Percentiles rank a stretch among this genome's conserved stretches.
Evolutionary conservation across 2,329 filamentous ascomycete species (phyloP).

Genomic region (Zymoseptoria tritici): DNA sequence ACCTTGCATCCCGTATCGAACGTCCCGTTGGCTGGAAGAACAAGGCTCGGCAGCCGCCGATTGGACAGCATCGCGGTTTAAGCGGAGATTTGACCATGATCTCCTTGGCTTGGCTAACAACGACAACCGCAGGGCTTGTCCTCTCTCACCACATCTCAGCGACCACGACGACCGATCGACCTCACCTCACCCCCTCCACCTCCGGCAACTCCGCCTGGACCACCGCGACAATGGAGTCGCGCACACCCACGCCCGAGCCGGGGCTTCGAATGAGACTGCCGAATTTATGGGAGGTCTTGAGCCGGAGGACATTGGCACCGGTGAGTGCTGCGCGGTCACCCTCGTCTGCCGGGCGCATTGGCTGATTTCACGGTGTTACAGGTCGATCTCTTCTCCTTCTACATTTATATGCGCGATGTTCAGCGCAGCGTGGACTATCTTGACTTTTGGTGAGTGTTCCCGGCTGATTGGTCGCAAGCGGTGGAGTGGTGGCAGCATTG

Average conservation of each 20-base stretch:
- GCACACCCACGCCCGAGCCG: slow-evolving; percentile 25
- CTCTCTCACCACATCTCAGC: neutral
- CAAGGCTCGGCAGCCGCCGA: neutral
- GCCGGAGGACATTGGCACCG: slow-evolving; percentile 84
- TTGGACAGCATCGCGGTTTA: neutral
- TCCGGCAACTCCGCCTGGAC: slow-evolving; percentile 1
- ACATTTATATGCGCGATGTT: slow-evolving; percentile 99
- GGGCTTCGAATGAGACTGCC: slow-evolving; percentile 70
- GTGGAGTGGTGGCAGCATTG: neutral
- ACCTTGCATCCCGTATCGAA: neutral
- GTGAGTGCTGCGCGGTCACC: slow-evolving; percentile 6
- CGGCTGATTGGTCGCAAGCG: neutral
- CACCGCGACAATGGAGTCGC: slow-evolving; percentile 20
- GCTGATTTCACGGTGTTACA: slow-evolving; percentile 3
- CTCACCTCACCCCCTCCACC: neutral
- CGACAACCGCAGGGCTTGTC: neutral
- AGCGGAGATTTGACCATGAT: neutral
- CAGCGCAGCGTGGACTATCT: slow-evolving; percentile 96
- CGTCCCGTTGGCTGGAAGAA: neutral
- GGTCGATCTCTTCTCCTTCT: slow-evolving; percentile 96
- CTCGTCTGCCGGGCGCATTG: neutral
- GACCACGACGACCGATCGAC: slow-evolving; percentile 1
- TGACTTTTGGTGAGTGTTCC: slow-evolving; percentile 72
- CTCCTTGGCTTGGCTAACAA: neutral
- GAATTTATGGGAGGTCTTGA: slow-evolving; percentile 91